Percentiles rank a stretch among this genome's conserved stretches.
These are phyloP conservation scores for Talaromyces verruculosus DNA, from an alignment of 2,329 filamentous ascomycete genomes.

Conservation along the genomic window DNA sequence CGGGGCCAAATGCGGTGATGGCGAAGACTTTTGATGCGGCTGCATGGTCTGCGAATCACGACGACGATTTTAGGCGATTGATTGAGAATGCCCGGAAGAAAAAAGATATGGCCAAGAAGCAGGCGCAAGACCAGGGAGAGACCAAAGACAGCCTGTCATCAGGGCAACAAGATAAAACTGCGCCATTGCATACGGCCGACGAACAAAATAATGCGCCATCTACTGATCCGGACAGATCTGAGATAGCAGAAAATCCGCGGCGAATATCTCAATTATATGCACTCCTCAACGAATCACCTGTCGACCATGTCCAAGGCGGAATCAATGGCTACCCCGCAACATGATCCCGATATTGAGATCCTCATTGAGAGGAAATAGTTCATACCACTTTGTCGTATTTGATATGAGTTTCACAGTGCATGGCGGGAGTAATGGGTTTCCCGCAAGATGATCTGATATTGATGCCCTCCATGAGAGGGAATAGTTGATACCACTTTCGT, in stretches of 20 bases:
- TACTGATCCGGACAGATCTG: not conserved
- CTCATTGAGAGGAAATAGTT: not conserved
- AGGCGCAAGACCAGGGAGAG: not conserved
- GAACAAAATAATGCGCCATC: not conserved
- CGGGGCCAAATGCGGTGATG: slow-evolving; percentile 57
- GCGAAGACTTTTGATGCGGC: slow-evolving; percentile 84
- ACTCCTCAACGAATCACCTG: not conserved
- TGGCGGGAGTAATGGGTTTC: not conserved
- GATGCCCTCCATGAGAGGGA: not conserved
- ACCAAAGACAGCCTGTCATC: not conserved
- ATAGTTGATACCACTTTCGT: not conserved
- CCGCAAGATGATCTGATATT: not conserved
- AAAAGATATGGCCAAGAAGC: slow-evolving; percentile 31
- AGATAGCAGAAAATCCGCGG: not conserved
- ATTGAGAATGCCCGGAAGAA: slow-evolving; percentile 72
- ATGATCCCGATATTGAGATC: not conserved
- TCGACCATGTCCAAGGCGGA: not conserved
- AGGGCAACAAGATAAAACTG: not conserved
- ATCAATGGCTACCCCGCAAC: not conserved
- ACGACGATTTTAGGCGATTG: slow-evolving; percentile 72
- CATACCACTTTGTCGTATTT: not conserved
- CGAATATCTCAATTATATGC: not conserved
- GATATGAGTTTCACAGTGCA: not conserved
- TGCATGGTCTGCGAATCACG: slow-evolving; percentile 72
- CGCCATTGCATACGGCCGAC: not conserved